Conservation (phyloP, 352 stramenopile species). For the Pythium biforme region DNA sequence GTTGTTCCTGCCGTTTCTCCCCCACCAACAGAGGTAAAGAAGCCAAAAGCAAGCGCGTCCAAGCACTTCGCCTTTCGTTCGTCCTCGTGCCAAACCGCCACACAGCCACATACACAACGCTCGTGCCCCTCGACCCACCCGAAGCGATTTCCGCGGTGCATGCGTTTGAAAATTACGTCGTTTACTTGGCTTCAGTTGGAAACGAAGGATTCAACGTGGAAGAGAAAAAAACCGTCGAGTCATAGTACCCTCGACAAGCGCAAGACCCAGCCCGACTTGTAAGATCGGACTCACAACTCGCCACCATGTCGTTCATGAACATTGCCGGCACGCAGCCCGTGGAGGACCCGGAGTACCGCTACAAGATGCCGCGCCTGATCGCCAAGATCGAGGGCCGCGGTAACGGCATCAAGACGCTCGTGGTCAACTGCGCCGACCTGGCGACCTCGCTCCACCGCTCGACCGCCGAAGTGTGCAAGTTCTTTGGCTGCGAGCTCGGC, state of each 20-base stretch:
- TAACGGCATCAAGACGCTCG: conserved; percentile 99
- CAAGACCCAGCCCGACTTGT: conserved; percentile 35
- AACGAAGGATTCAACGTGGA: conserved; percentile 72
- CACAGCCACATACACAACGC: conserved; percentile 2
- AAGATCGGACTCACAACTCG: conserved; percentile 4
- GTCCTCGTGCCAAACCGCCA: neutral
- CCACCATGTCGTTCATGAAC: conserved; percentile 87
- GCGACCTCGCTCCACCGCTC: conserved; percentile 92
- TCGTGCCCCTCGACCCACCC: neutral
- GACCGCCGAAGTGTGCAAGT: conserved; percentile 97
- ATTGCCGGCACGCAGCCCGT: conserved; percentile 89
- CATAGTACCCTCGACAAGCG: conserved; percentile 26
- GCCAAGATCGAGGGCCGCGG: conserved; percentile 98
- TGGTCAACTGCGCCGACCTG: conserved; percentile 97
- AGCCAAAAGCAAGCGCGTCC: neutral
- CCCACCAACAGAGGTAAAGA: neutral
- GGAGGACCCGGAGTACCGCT: conserved; percentile 95
- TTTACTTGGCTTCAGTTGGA: conserved; percentile 54
- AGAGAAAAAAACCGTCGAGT: conserved; percentile 66
- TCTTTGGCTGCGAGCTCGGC: conserved; percentile 98
- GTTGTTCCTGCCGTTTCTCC: neutral
- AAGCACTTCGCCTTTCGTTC: neutral
- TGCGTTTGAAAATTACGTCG: conserved; percentile 85
- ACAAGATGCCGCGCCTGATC: conserved; percentile 98
- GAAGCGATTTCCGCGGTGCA: conserved; percentile 61